Conservation (phyloP, 2,329 filamentous ascomycete genomes). For the Simplicillium sp. region DNA sequence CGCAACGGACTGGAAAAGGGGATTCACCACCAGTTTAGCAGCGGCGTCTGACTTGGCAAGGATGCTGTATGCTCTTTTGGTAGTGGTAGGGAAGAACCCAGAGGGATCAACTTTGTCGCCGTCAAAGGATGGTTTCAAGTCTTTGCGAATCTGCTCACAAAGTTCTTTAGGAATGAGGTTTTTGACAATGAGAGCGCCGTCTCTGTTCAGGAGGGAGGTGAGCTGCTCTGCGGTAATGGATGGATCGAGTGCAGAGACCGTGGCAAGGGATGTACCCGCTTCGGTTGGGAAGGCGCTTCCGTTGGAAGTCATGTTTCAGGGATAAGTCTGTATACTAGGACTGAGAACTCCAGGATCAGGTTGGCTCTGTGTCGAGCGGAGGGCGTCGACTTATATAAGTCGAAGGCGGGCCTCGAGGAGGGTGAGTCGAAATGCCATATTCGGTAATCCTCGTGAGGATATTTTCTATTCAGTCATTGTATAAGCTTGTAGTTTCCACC, state of each 20-base stretch:
- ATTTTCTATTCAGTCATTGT: too few relatives aligned
- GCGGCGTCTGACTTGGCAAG: constrained; percentile 25
- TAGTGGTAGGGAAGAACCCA: constrained; percentile 29
- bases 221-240: constrained; percentile 11
- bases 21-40: constrained; percentile 24
- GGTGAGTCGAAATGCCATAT: too few relatives aligned
- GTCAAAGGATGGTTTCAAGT: constrained; percentile 27
- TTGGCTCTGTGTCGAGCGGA: too few relatives aligned
- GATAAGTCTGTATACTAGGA: too few relatives aligned
- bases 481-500: too few relatives aligned
- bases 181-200: constrained; percentile 26
- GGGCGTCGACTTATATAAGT: too few relatives aligned
- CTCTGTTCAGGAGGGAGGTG: constrained; percentile 15
- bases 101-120: constrained; percentile 22
- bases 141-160: constrained; percentile 22
- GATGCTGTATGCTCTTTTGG: constrained; percentile 27
- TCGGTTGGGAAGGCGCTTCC: constrained; percentile 10
- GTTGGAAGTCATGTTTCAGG: too few relatives aligned
- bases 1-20: constrained; percentile 21
- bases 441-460: too few relatives aligned
- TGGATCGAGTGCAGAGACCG: constrained; percentile 12
- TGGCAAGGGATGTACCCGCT: constrained; percentile 11
- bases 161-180: constrained; percentile 21
- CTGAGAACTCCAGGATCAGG: too few relatives aligned
- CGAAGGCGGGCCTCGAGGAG: too few relatives aligned